Evolutionary conservation across 306 rosid genomes (phyloP), one percentile per base, ranked within the genome.

Genomic region (Vicia sativa): DNA sequence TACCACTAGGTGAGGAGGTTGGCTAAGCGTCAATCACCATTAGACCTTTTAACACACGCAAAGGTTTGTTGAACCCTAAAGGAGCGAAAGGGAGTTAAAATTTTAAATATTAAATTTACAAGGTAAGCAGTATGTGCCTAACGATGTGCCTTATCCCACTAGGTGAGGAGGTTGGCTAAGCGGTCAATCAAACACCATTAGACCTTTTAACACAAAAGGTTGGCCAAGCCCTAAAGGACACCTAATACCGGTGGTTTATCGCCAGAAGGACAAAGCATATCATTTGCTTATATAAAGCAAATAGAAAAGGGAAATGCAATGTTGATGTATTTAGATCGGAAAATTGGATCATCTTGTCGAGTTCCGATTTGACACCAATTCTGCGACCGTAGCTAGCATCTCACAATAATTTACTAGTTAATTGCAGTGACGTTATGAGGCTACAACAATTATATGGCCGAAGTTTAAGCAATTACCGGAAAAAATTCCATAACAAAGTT

Each of bases 151-250:
- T 19, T 37, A 59, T 72, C 52, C 23, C 23, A 15, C 6, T 49
- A 38, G 19, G n/a, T 11, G 19, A 29, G 9, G 76, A 25, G 29
- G 11, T 13, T 29, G 25, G 18, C 54, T 35, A 43, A 34, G 13
- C 14, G 34, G 60, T 55, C 67, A 55, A 55, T 21, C 52, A 45
- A 60, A 67, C 64, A 26, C 25, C 26, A 43, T 15, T 28, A 38
- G 9, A 39, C 38, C 56, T 4, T 16, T 25, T 4, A 56, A 31
- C 42, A 44, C 19, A 26, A 19, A 35, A 15, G 56, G 41, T 41
- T 41, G 35, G 12, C 11, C 52, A 44, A 16, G 3, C 11, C 7
- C 8, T 52, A 13, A 44, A 60, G 48, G 57, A 55, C 60, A 61
- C 16, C 55, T 49, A 50, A 14, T 25, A 41, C 34, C 18, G 28